Evolutionary conservation across 768 basidiomycete genomes (phyloP), one percentile per base, ranked within the genome.

Genomic region (Lactarius akahatsu): DNA sequence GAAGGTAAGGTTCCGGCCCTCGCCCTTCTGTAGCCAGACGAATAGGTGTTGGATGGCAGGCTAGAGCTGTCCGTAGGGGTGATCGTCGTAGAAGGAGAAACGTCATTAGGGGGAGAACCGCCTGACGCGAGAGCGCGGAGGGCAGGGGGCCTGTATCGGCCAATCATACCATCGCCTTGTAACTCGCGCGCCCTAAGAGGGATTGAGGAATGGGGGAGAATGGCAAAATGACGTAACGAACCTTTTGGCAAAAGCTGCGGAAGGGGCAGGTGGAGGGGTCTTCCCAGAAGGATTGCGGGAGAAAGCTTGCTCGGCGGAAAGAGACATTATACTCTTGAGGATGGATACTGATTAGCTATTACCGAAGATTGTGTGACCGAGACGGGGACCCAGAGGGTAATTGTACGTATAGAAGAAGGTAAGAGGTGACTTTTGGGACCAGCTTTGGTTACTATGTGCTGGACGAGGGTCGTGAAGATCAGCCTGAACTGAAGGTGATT

Each of bases 1-100:
- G 95, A 96, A 79, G 96, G 96, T 74, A 98, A 86, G 82, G 96
- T 98, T 65, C 95, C 96, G 71, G 96, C 96, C 87, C 95, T 88
- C 74, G 94, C 93, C 82, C 95, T 88, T 80, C 93, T 87, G 77
- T 94, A 96, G 68, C 92, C 91, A 63, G 90, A 82, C 67, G 92
- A 90, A 76, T 86, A 91, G 79, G 86, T 90, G 76, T 88, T 86
- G 70, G 88, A 82, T 72, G 91, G 86, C 74, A 88, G 73, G 67
- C 81, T 76, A 70, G 82, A 76, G 72, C 79, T 79, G 78, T 90
- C 88, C 73, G 79, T 81, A 62, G 84, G 80, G 57, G 86, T 83
- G 72, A 67, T 67, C 28, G 82, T 79, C 74, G 82, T 77, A 73
- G 85, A 83, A 73, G 87, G 79, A 68, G 83, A 77, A 70, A 80